These are phyloP conservation scores for Phalaenopsis equestris DNA, from an alignment of 106 monocot species.

Conservation along the genomic window DNA sequence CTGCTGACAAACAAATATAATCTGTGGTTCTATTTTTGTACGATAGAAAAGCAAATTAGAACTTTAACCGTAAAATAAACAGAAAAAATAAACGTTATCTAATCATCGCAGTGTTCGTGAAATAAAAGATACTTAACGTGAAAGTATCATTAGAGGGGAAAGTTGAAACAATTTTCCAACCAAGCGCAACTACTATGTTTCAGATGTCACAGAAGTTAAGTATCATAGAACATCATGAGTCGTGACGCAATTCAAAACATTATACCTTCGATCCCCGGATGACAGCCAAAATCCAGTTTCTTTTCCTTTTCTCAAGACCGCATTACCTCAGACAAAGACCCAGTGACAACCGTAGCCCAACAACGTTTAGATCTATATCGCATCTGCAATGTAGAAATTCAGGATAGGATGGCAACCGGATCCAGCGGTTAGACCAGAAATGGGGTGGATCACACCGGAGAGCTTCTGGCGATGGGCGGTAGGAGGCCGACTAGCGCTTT, in stretches of 20 bases:
- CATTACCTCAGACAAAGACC: background rate
- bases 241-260: constrained; percentile 1
- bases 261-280: background rate
- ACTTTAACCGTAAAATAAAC: background rate
- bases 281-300: background rate
- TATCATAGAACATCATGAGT: background rate
- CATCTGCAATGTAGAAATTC: background rate
- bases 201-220: background rate
- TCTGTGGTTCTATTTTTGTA: background rate
- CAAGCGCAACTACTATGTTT: background rate
- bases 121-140: background rate
- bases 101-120: background rate
- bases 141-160: background rate
- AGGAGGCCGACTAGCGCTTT: background rate
- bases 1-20: background rate
- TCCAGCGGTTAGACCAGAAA: background rate
- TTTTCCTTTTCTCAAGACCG: background rate
- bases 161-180: background rate
- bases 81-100: background rate
- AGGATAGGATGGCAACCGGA: background rate
- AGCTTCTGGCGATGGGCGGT: background rate
- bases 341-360: background rate
- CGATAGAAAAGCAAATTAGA: background rate
- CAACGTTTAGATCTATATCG: background rate
- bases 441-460: background rate